phyloP scores from a whole-genome alignment of 257 asterid species.

The Solanum rostratum region DNA sequence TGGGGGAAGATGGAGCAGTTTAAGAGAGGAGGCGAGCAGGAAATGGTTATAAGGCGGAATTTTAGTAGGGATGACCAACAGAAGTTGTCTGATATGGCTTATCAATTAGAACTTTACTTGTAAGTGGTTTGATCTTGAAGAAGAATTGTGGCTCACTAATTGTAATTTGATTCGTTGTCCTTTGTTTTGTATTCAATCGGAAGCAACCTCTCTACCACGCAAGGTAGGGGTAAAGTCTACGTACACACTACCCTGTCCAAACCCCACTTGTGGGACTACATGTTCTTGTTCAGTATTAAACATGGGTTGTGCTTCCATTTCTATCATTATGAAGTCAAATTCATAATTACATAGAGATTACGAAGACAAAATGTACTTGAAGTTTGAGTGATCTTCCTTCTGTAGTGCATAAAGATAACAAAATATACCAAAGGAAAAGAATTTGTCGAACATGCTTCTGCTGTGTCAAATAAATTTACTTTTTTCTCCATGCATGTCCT shows the following conservation, averaged over 20 bases:
- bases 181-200: neutral
- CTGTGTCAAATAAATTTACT: neutral
- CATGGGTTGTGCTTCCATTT: neutral
- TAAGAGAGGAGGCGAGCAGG: conserved; percentile 78
- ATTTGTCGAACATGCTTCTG: neutral
- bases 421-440: neutral
- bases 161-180: neutral
- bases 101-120: conserved; percentile 83
- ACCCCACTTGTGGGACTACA: neutral
- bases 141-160: neutral
- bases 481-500: neutral
- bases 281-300: neutral
- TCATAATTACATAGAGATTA: neutral
- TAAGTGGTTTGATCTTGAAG: conserved; percentile 29
- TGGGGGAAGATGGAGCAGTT: conserved; percentile 69
- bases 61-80: conserved; percentile 78
- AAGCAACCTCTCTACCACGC: neutral
- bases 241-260: neutral
- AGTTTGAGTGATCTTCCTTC: neutral
- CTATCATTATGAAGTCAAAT: neutral
- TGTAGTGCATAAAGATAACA: neutral
- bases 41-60: conserved; percentile 64
- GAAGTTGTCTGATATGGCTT: conserved; percentile 68
- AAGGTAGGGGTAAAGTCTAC: neutral
- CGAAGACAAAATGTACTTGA: neutral